These are phyloP conservation scores for Coemansia javaensis DNA, from an alignment of 192 early-diverging fungal species.

Conservation along the genomic window DNA sequence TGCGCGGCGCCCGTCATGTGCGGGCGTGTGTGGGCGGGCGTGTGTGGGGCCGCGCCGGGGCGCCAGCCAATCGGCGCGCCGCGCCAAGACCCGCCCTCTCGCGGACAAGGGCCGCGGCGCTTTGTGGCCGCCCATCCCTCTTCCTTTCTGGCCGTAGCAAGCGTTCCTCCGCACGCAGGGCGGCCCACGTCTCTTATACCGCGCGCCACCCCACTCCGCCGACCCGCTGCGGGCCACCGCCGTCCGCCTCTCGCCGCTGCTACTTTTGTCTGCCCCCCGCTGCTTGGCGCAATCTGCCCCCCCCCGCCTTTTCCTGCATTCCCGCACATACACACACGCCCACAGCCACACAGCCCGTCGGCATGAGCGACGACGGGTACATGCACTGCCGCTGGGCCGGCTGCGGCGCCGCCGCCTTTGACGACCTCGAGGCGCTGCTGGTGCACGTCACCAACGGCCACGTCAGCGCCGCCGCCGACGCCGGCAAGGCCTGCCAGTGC, in stretches of 20 bases:
- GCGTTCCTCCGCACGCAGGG: too few relatives aligned
- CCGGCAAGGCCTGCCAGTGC: background rate
- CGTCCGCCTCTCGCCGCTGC: too few relatives aligned
- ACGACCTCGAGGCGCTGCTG: conserved; percentile 77
- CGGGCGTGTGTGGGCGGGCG: background rate
- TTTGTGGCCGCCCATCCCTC: too few relatives aligned
- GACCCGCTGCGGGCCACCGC: too few relatives aligned
- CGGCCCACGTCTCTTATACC: too few relatives aligned
- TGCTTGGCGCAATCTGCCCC: too few relatives aligned
- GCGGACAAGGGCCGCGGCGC: too few relatives aligned
- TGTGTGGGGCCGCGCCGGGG: too few relatives aligned
- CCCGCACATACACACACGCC: background rate
- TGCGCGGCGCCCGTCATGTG: conserved; percentile 2
- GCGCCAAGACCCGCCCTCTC: background rate
- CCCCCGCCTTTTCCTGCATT: background rate
- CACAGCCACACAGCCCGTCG: background rate
- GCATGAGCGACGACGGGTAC: conserved; percentile 17
- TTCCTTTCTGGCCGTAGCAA: too few relatives aligned
- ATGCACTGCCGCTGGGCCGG: conserved; percentile 28
- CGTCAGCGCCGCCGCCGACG: conserved; percentile 35
- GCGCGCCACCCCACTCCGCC: too few relatives aligned
- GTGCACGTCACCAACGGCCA: conserved; percentile 80
- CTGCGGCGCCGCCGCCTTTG: conserved; percentile 44
- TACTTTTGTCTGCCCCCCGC: too few relatives aligned
- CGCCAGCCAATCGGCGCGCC: background rate